phyloP scores from a whole-genome alignment of 2,329 filamentous ascomycete genomes.

The Teratosphaeria viscida region DNA sequence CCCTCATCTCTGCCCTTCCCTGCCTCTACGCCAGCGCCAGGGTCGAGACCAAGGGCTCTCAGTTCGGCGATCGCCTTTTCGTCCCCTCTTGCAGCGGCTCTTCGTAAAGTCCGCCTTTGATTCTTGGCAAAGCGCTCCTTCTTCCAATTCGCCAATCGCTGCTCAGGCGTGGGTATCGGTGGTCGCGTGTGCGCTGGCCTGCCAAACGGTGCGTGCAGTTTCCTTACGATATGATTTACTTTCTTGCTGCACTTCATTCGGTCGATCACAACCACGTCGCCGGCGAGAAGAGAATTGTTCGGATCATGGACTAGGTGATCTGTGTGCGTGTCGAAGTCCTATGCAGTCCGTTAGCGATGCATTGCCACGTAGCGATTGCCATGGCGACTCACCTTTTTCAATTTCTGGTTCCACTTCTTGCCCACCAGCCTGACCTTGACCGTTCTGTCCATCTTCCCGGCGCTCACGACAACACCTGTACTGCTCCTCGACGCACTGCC shows the following conservation, averaged over 20 bases:
- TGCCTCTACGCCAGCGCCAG: conserved; percentile 17
- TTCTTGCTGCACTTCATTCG: conserved; percentile 54
- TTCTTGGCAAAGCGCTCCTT: conserved; percentile 48
- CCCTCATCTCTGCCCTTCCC: conserved; percentile 20
- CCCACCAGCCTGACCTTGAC: conserved; percentile 66
- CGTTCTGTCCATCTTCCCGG: conserved; percentile 67
- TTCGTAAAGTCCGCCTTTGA: conserved; percentile 26
- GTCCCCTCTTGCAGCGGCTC: conserved; percentile 20
- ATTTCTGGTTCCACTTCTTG: conserved; percentile 59
- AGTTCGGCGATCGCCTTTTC: conserved; percentile 19
- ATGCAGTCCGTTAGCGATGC: background rate
- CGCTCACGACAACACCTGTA: conserved; percentile 61
- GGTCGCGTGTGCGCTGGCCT: conserved; percentile 53
- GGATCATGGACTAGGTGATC: conserved; percentile 71
- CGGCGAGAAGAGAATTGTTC: conserved; percentile 58
- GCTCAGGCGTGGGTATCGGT: conserved; percentile 53
- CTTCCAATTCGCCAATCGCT: conserved; percentile 48
- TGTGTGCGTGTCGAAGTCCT: conserved; percentile 55
- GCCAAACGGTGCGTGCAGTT: conserved; percentile 63
- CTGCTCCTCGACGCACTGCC: conserved; percentile 15
- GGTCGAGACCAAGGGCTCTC: conserved; percentile 17
- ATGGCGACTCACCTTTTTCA: conserved; percentile 54
- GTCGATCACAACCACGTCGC: conserved; percentile 66
- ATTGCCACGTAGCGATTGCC: background rate
- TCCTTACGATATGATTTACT: conserved; percentile 64